A percentile compares a stretch with the other conserved stretches of the same genome.
Evolutionary conservation across 179 eudicot genomes (phyloP).

Genomic region (Patellifolia procumbens): DNA sequence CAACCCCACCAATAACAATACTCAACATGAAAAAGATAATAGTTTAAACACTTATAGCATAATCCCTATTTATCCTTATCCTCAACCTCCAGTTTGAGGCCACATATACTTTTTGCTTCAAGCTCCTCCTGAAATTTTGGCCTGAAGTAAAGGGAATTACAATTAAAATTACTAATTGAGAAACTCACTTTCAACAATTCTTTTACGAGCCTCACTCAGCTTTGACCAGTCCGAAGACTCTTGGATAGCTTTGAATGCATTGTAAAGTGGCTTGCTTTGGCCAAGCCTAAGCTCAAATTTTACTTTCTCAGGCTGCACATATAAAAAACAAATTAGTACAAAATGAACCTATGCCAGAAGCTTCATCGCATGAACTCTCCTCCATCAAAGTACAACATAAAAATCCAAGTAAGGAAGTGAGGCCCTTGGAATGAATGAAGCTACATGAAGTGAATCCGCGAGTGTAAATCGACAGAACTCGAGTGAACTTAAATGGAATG

Average conservation of each 20-base stretch:
- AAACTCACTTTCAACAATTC: constrained; percentile 88
- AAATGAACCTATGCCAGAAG: constrained; percentile 2
- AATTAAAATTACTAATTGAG: not conserved
- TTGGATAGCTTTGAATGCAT: constrained; percentile 79
- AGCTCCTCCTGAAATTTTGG: not conserved
- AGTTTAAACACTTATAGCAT: not conserved
- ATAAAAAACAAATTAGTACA: constrained; percentile 17
- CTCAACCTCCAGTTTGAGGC: not conserved
- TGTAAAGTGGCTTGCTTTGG: constrained; percentile 91
- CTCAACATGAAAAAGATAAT: no score
- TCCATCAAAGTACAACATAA: not conserved
- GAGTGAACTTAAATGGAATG: no score
- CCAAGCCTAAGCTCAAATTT: constrained; percentile 89
- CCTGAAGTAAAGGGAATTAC: not conserved
- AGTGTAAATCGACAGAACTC: no score
- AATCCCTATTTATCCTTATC: not conserved
- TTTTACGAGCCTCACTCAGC: constrained; percentile 76
- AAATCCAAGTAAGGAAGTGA: not conserved
- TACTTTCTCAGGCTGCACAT: constrained; percentile 91
- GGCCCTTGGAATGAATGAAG: no score
- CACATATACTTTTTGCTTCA: not conserved
- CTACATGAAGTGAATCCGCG: no score
- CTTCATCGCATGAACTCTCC: not conserved
- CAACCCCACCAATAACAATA: not conserved
- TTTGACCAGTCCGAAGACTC: constrained; percentile 78